Evolutionary conservation across 805 yeast genomes (phyloP).

Genomic region (Suhomyces canberraensis): DNA sequence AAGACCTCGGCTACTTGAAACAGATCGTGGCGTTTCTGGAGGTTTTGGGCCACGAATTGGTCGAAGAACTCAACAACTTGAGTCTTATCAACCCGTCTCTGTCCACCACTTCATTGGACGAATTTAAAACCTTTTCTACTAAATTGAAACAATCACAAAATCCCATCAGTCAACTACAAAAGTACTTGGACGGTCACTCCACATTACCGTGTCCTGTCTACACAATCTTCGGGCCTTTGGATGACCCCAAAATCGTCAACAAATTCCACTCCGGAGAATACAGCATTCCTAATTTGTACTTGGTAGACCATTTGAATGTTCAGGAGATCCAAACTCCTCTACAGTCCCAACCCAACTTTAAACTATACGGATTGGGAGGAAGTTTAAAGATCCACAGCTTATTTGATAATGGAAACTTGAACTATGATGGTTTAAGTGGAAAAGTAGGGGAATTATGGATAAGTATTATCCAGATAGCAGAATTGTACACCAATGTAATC

Average conservation of each 20-base stretch:
- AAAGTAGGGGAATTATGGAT: constrained; percentile 67
- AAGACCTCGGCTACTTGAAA: constrained; percentile 53
- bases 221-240: constrained; percentile 74
- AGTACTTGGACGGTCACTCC: constrained; percentile 34
- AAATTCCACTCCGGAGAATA: constrained; percentile 56
- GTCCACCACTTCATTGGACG: not conserved
- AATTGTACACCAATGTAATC: constrained; percentile 33
- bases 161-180: constrained; percentile 17
- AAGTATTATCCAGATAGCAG: constrained; percentile 68
- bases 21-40: constrained; percentile 69
- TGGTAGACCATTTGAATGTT: constrained; percentile 58
- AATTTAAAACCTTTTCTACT: constrained; percentile 4
- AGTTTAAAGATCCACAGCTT: constrained; percentile 61
- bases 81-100: constrained; percentile 6
- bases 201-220: constrained; percentile 60
- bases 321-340: constrained; percentile 39
- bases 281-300: constrained; percentile 51
- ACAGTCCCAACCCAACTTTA: constrained; percentile 43
- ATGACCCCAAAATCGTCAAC: constrained; percentile 65
- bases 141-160: constrained; percentile 7
- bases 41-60: constrained; percentile 46
- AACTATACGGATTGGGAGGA: constrained; percentile 72
- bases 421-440: constrained; percentile 18
- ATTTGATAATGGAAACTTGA: constrained; percentile 45
- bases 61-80: constrained; percentile 50